Conservation (phyloP, 306 rosid genomes). For the Corylus americana region DNA sequence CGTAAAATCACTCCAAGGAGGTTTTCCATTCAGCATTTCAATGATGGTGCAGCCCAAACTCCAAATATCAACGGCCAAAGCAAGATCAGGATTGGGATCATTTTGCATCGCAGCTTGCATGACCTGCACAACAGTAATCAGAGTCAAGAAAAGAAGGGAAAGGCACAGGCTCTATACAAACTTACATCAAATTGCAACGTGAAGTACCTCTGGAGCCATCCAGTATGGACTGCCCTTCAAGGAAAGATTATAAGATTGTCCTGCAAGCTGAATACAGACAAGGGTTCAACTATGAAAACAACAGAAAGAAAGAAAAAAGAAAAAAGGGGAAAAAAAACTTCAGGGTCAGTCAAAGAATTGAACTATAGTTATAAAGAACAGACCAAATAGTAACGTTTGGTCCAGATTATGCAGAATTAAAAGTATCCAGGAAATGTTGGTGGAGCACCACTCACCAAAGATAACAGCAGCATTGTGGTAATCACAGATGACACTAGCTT, state of each 20-base stretch:
- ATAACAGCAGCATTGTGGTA: not conserved
- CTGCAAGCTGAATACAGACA: slow-evolving; percentile 63
- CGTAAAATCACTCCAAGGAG: slow-evolving; percentile 84
- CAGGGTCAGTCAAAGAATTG: not conserved
- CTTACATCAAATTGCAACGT: not conserved
- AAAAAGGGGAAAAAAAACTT: slow-evolving; percentile 1
- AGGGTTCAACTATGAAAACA: slow-evolving; percentile 27
- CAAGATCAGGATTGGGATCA: slow-evolving; percentile 59
- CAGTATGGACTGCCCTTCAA: slow-evolving; percentile 97
- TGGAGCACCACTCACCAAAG: not conserved
- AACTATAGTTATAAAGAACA: not conserved
- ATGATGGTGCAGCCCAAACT: slow-evolving; percentile 94
- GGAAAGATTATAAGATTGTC: slow-evolving; percentile 72
- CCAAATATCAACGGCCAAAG: slow-evolving; percentile 94
- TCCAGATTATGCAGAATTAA: not conserved
- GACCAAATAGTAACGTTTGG: not conserved
- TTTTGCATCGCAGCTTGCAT: slow-evolving; percentile 81
- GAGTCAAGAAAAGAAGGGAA: slow-evolving; percentile 21
- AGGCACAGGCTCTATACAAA: slow-evolving; percentile 21
- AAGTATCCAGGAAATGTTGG: not conserved
- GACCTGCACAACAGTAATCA: slow-evolving; percentile 53
- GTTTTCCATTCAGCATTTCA: slow-evolving; percentile 90
- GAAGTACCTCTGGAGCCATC: slow-evolving; percentile 99
- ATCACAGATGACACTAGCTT: not conserved
- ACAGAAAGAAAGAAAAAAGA: slow-evolving; percentile 12